Percentiles rank a stretch among this genome's conserved stretches.
Evolutionary conservation across 352 stramenopile species (phyloP).

Genomic region (Globisporangium paddicum): DNA sequence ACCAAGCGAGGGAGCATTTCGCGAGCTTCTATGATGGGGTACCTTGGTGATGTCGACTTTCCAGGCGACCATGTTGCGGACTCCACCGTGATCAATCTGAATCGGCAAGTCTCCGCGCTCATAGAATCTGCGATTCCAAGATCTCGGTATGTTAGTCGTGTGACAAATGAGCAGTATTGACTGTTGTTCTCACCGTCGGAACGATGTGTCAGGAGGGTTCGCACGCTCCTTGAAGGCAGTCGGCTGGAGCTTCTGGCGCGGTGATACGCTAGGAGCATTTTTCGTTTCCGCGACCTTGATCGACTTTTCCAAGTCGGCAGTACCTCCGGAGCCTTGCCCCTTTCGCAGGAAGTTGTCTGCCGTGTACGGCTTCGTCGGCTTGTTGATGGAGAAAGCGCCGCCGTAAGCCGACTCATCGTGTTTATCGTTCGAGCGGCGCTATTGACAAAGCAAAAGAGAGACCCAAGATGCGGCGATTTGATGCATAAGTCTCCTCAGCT

Average conservation of each 20-base stretch:
- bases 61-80: constrained; percentile 96
- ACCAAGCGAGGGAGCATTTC: not conserved
- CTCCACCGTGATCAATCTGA: constrained; percentile 95
- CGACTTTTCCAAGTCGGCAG: constrained; percentile 53
- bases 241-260: constrained; percentile 45
- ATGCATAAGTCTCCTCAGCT: not conserved
- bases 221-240: constrained; percentile 90
- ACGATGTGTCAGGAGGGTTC: constrained; percentile 92
- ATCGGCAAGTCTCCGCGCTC: constrained; percentile 95
- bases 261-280: constrained; percentile 30
- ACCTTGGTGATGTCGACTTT: constrained; percentile 95
- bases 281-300: constrained; percentile 35
- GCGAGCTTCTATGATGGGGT: not conserved
- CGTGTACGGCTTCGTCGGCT: constrained; percentile 76
- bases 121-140: constrained; percentile 63
- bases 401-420: constrained; percentile 52
- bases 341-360: constrained; percentile 91
- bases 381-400: constrained; percentile 90
- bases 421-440: constrained; percentile 80
- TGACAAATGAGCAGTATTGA: not conserved
- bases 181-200: constrained; percentile 40
- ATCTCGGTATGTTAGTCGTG: not conserved
- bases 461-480: not conserved
- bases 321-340: constrained; percentile 86
- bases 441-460: not conserved